Percentiles rank a stretch among this genome's conserved stretches.
These are phyloP conservation scores for Exophiala sideris DNA, from an alignment of 2,329 filamentous ascomycete genomes.

Conservation along the genomic window DNA sequence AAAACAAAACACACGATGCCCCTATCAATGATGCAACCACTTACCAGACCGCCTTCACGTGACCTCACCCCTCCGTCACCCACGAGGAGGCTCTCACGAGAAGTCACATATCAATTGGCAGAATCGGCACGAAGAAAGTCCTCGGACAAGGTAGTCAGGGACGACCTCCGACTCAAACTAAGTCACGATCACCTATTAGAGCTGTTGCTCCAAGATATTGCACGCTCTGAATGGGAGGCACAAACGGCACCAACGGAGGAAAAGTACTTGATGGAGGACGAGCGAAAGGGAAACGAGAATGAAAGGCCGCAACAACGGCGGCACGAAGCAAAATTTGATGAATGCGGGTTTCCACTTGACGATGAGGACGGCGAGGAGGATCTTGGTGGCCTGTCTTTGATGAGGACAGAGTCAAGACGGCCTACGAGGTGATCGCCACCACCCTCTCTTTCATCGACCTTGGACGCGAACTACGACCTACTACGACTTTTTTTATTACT, in stretches of 20 bases:
- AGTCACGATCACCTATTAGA: conserved; percentile 28
- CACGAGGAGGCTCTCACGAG: conserved; percentile 21
- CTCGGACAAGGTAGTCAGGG: conserved; percentile 17
- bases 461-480: not conserved
- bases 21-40: conserved; percentile 20
- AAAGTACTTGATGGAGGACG: conserved; percentile 16
- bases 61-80: conserved; percentile 13
- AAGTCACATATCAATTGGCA: conserved; percentile 27
- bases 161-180: conserved; percentile 26
- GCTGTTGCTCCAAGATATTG: conserved; percentile 25
- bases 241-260: conserved; percentile 28
- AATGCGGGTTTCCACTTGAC: conserved; percentile 27
- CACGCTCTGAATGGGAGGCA: conserved; percentile 25
- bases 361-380: conserved; percentile 27
- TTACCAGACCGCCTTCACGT: conserved; percentile 23
- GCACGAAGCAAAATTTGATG: conserved; percentile 19
- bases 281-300: conserved; percentile 13
- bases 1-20: conserved; percentile 15
- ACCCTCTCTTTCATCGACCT: not conserved
- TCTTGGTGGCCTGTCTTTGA: conserved; percentile 22
- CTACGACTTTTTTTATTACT: not conserved
- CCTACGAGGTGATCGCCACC: conserved; percentile 13
- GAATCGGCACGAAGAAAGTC: conserved; percentile 27
- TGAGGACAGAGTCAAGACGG: conserved; percentile 24
- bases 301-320: conserved; percentile 6